phyloP scores from a whole-genome alignment of 2,329 filamentous ascomycete species.

The Diplodia intermedia region DNA sequence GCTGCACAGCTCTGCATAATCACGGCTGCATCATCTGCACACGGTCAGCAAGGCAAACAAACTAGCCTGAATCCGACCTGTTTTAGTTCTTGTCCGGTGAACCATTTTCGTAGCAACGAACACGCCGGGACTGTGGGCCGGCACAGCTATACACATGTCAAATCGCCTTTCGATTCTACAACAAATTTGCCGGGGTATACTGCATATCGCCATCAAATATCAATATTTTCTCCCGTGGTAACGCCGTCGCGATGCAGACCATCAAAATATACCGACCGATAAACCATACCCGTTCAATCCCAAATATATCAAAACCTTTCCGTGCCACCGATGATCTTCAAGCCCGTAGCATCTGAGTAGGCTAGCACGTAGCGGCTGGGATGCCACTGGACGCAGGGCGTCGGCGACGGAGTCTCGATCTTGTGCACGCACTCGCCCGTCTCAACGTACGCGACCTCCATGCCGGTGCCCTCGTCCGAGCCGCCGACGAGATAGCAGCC shows the following conservation, averaged over 20 bases:
- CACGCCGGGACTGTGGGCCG: neutral
- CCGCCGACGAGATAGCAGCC: constrained; percentile 77
- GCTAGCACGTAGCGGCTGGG: constrained; percentile 76
- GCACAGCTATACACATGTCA: neutral
- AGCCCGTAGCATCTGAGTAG: constrained; percentile 69
- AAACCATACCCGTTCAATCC: neutral
- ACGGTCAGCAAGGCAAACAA: neutral
- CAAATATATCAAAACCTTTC: constrained; percentile 33
- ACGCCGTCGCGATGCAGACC: constrained; percentile 23
- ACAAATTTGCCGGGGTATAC: neutral
- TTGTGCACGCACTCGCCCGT: constrained; percentile 75
- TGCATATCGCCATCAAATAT: neutral
- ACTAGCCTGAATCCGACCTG: neutral
- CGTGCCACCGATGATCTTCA: constrained; percentile 69
- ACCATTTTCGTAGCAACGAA: neutral
- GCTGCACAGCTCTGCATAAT: neutral
- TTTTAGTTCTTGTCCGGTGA: neutral
- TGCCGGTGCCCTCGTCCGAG: constrained; percentile 73
- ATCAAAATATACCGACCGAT: neutral
- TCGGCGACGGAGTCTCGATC: constrained; percentile 70
- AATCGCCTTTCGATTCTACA: neutral
- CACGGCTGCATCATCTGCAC: neutral
- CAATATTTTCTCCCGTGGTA: neutral
- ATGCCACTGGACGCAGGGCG: constrained; percentile 76
- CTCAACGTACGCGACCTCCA: constrained; percentile 75